These are phyloP conservation scores for Annulohypoxylon truncatum DNA, from an alignment of 2,329 filamentous ascomycete species.

Conservation along the genomic window DNA sequence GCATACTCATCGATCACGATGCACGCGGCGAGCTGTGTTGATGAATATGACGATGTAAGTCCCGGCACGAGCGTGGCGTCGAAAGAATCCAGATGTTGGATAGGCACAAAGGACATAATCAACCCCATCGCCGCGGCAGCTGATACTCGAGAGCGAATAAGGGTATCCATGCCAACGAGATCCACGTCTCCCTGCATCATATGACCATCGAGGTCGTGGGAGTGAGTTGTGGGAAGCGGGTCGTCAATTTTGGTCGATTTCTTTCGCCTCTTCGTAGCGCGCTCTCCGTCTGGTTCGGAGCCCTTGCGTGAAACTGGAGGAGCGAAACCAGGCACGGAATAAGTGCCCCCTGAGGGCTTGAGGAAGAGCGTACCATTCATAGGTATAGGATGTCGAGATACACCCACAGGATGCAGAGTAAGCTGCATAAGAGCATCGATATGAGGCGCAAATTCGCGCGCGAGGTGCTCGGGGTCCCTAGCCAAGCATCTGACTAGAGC, in stretches of 20 bases:
- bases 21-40: conserved; percentile 84
- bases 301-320: conserved; percentile 60
- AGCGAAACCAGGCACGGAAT: conserved; percentile 65
- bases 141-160: conserved; percentile 89
- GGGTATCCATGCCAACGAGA: conserved; percentile 86
- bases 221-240: conserved; percentile 68
- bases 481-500: conserved; percentile 78
- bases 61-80: conserved; percentile 73
- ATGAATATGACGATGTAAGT: conserved; percentile 80
- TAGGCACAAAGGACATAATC: conserved; percentile 82
- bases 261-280: conserved; percentile 79
- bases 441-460: conserved; percentile 78
- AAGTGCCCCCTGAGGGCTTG: conserved; percentile 90
- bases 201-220: conserved; percentile 95
- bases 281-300: conserved; percentile 68
- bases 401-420: conserved; percentile 90
- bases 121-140: conserved; percentile 88
- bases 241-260: conserved; percentile 88
- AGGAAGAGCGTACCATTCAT: conserved; percentile 93
- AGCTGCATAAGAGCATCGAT: conserved; percentile 85
- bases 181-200: conserved; percentile 99
- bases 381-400: conserved; percentile 88
- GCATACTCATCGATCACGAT: conserved; percentile 92
- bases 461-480: conserved; percentile 72
- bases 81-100: conserved; percentile 69